phyloP scores from a whole-genome alignment of 768 basidiomycete species.

The Phaeotremella skinneri region DNA sequence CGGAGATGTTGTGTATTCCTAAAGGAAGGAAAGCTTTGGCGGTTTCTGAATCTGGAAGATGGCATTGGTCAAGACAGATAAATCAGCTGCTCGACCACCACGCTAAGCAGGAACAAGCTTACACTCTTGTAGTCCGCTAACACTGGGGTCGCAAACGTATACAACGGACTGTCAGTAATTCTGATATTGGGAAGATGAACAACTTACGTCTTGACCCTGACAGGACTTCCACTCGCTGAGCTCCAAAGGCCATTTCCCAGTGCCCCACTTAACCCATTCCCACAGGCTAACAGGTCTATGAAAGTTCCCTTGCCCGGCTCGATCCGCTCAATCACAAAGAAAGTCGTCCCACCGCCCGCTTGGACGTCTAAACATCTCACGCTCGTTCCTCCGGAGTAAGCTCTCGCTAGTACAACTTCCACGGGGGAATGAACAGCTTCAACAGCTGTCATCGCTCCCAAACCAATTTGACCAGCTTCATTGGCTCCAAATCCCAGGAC shows the following conservation, averaged over 20 bases:
- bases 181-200: not conserved
- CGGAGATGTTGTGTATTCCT: slow-evolving; percentile 61
- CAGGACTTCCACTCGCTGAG: slow-evolving; percentile 68
- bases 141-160: slow-evolving; percentile 27
- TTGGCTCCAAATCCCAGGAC: slow-evolving; percentile 90
- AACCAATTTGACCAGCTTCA: slow-evolving; percentile 79
- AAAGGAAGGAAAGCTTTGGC: slow-evolving; percentile 64
- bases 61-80: not conserved
- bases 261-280: slow-evolving; percentile 75
- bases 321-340: slow-evolving; percentile 68
- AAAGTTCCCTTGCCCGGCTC: slow-evolving; percentile 46
- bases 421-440: slow-evolving; percentile 76
- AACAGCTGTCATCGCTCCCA: slow-evolving; percentile 64
- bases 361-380: slow-evolving; percentile 66
- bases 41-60: slow-evolving; percentile 63
- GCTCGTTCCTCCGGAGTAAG: slow-evolving; percentile 56
- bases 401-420: slow-evolving; percentile 72
- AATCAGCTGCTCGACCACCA: not conserved
- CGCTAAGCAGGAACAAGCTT: slow-evolving; percentile 50
- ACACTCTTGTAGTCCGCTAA: slow-evolving; percentile 87
- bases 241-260: slow-evolving; percentile 59
- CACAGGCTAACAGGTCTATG: slow-evolving; percentile 68
- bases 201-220: slow-evolving; percentile 63
- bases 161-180: not conserved
- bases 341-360: slow-evolving; percentile 63